A percentile compares a stretch with the other conserved stretches of the same genome.
phyloP scores from a whole-genome alignment of 768 basidiomycete species.

The Pleurotus ostreatus region DNA sequence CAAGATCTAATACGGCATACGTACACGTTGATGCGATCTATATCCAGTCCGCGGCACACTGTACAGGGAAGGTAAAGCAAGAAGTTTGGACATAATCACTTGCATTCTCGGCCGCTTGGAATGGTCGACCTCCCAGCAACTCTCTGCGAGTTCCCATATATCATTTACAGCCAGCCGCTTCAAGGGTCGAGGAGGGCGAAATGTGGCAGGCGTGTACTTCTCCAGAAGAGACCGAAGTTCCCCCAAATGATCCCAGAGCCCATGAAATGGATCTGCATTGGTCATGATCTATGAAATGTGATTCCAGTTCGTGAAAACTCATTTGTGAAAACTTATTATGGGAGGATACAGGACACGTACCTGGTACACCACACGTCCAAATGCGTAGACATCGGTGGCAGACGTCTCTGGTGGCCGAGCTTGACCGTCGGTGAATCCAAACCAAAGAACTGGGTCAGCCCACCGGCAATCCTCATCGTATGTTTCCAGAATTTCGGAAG shows the following conservation, averaged over 20 bases:
- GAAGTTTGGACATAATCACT: background rate
- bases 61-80: background rate
- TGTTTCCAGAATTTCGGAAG: background rate
- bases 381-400: constrained; percentile 3
- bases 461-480: constrained; percentile 1
- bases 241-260: background rate
- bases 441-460: constrained; percentile 4
- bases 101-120: constrained; percentile 2
- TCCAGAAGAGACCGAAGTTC: background rate
- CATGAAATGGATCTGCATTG: background rate
- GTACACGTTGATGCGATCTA: no score
- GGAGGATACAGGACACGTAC: background rate
- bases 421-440: background rate
- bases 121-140: constrained; percentile 8
- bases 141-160: constrained; percentile 8
- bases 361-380: constrained; percentile 6
- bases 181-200: background rate
- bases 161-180: background rate
- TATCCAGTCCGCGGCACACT: no score
- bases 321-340: background rate
- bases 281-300: background rate
- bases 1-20: no score
- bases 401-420: background rate
- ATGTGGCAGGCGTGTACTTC: background rate
- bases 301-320: background rate